Conservation (phyloP, 495 filamentous ascomycete species). For the Penicillium chermesinum region DNA sequence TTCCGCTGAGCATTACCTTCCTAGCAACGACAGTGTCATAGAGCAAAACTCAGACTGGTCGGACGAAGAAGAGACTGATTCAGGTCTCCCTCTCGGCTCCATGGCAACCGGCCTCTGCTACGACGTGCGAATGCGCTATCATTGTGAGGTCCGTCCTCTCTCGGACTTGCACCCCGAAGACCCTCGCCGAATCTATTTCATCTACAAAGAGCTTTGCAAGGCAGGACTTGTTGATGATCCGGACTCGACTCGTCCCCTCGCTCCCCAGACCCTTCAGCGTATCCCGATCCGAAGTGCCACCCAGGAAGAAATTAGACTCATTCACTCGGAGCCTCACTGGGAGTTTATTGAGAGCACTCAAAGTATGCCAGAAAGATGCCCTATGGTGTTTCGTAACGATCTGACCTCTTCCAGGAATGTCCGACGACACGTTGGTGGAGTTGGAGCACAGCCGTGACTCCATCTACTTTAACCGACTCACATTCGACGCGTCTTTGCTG, state of each 20-base stretch:
- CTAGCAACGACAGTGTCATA: constrained; percentile 28
- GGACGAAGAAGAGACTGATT: constrained; percentile 27
- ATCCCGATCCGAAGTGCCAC: constrained; percentile 73
- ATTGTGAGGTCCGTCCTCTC: constrained; percentile 69
- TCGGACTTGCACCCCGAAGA: constrained; percentile 87
- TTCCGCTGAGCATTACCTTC: constrained; percentile 13
- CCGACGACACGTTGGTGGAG: constrained; percentile 57
- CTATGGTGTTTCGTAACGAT: neutral
- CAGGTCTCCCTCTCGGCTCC: constrained; percentile 35
- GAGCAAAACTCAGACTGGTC: constrained; percentile 43
- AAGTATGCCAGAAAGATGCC: constrained; percentile 26
- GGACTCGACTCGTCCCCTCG: constrained; percentile 41
- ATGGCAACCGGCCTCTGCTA: constrained; percentile 78
- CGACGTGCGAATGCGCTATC: constrained; percentile 87
- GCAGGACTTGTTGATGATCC: constrained; percentile 66
- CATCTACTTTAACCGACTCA: constrained; percentile 80
- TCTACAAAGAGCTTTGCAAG: constrained; percentile 76
- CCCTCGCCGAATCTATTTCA: constrained; percentile 80
- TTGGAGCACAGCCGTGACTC: constrained; percentile 69
- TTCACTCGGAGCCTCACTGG: constrained; percentile 71
- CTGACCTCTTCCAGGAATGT: constrained; percentile 36
- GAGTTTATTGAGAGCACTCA: constrained; percentile 64
- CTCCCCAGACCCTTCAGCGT: constrained; percentile 61
- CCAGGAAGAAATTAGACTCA: constrained; percentile 66
- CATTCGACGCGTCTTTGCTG: constrained; percentile 72